Evolutionary conservation across 2,329 filamentous ascomycete genomes (phyloP).

Genomic region (Ophiostoma sp.): DNA sequence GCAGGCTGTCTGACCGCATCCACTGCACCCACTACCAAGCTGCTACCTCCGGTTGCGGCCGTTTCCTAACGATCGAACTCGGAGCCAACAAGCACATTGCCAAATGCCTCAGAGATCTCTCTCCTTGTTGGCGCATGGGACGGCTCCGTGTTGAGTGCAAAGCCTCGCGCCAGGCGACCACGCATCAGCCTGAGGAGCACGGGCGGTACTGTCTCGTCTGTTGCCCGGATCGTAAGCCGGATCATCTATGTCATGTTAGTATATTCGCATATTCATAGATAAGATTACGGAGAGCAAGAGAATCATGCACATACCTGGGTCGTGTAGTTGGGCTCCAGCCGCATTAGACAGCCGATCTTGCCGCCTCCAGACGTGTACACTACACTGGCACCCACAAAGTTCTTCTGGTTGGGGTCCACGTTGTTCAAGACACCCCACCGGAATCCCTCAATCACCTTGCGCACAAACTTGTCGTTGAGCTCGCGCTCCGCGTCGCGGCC

Average conservation of each 20-base stretch:
- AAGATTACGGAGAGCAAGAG: not conserved
- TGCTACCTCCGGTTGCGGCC: not conserved
- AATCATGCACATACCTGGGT: conserved; percentile 38
- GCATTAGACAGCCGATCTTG: conserved; percentile 89
- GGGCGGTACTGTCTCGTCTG: conserved; percentile 79
- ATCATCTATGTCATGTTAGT: conserved; percentile 65
- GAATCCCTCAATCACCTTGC: conserved; percentile 73
- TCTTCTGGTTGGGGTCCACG: conserved; percentile 89
- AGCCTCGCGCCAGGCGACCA: conserved; percentile 61
- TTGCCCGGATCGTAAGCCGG: conserved; percentile 86
- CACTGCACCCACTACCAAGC: not conserved
- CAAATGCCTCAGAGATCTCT: conserved; percentile 52
- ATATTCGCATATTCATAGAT: not conserved
- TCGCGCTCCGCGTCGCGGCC: conserved; percentile 50
- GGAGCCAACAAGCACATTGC: conserved; percentile 48
- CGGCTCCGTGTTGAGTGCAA: conserved; percentile 39
- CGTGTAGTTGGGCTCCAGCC: conserved; percentile 88
- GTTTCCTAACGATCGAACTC: conserved; percentile 21
- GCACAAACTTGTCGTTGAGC: conserved; percentile 65
- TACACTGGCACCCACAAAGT: conserved; percentile 87
- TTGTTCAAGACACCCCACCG: conserved; percentile 79
- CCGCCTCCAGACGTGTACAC: conserved; percentile 74
- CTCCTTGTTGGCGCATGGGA: conserved; percentile 40
- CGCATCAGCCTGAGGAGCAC: conserved; percentile 83
- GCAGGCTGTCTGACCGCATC: not conserved